Percentiles rank a stretch among this genome's conserved stretches.
Evolutionary conservation across 75 land plant genomes (phyloP).

Genomic region (Pinus taeda): DNA sequence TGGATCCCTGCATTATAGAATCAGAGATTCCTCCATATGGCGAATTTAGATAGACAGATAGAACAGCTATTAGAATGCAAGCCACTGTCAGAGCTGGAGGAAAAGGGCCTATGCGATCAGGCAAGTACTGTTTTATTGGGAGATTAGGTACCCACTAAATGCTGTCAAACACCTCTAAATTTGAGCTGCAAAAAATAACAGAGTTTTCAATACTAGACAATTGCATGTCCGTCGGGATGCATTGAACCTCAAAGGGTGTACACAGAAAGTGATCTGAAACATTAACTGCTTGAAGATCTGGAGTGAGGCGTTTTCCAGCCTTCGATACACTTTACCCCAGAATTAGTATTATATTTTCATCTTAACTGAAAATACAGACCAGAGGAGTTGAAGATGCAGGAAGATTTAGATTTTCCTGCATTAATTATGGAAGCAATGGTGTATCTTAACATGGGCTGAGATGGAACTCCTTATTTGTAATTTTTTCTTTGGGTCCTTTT

Average conservation of each 20-base stretch:
- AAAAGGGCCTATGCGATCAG: conserved; percentile 37
- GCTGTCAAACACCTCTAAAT: not conserved
- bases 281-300: not conserved
- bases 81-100: conserved; percentile 43
- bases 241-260: not conserved
- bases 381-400: too few relatives aligned
- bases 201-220: not conserved
- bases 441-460: too few relatives aligned
- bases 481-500: too few relatives aligned
- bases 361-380: too few relatives aligned
- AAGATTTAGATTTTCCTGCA: too few relatives aligned
- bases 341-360: too few relatives aligned
- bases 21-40: conserved; percentile 28
- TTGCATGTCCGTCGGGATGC: not conserved
- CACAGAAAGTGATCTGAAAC: not conserved
- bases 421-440: too few relatives aligned
- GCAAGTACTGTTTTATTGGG: conserved; percentile 46
- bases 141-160: conserved; percentile 7
- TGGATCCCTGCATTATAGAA: not conserved
- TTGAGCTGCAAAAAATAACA: too few relatives aligned
- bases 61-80: conserved; percentile 54
- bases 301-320: not conserved
- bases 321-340: too few relatives aligned
- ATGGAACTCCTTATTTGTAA: too few relatives aligned
- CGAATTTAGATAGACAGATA: conserved; percentile 50